Evolutionary conservation across 345 rosid species (phyloP).

Genomic region (Salix brachista): DNA sequence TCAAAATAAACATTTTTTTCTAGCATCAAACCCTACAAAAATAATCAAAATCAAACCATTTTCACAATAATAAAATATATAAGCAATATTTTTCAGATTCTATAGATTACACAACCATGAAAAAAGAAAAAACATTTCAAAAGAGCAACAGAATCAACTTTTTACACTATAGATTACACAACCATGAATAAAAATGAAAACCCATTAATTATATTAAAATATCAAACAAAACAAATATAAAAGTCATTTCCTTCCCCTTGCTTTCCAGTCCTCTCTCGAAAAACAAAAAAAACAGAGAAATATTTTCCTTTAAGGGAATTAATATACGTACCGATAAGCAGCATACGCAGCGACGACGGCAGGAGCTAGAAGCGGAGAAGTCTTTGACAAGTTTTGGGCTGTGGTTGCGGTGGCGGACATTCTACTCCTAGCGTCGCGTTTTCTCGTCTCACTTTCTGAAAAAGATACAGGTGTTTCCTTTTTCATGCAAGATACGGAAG

Average conservation of each 20-base stretch:
- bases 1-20: not conserved
- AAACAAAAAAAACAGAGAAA: not conserved
- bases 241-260: not conserved
- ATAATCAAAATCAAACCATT: not conserved
- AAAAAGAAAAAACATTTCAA: not conserved
- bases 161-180: not conserved
- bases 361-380: not conserved
- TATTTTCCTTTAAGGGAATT: not conserved
- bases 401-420: conserved; percentile 9
- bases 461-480: not conserved
- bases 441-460: not conserved
- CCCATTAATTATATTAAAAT: not conserved
- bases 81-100: not conserved
- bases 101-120: too few species aligned
- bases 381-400: not conserved
- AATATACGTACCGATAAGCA: conserved; percentile 2
- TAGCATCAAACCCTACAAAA: not conserved
- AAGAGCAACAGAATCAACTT: not conserved
- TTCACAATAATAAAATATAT: not conserved
- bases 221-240: not conserved
- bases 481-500: not conserved
- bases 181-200: not conserved
- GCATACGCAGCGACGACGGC: not conserved
- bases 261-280: not conserved
- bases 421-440: not conserved